Conservation (phyloP, 1,139 yeast species). For the Yamadazyma friedrichii region DNA sequence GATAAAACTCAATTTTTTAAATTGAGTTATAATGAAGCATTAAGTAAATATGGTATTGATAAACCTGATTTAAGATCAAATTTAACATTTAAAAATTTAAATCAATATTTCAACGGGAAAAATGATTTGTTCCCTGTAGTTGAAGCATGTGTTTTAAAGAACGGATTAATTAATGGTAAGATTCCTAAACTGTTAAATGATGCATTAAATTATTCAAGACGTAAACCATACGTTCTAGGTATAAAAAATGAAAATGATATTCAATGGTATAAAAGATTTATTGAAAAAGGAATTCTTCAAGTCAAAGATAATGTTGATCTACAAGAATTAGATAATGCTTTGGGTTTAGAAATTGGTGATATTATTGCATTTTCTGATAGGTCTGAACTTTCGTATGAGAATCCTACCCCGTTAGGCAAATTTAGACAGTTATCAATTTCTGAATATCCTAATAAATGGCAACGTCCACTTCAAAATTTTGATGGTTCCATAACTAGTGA, state of each 20-base stretch:
- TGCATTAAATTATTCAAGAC: slow-evolving; percentile 46
- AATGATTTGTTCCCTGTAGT: slow-evolving; percentile 53
- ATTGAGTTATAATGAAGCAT: slow-evolving; percentile 65
- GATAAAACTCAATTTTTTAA: slow-evolving; percentile 33
- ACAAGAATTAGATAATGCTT: slow-evolving; percentile 22
- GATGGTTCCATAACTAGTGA: slow-evolving; percentile 15
- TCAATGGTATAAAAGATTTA: slow-evolving; percentile 43
- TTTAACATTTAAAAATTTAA: slow-evolving; percentile 50
- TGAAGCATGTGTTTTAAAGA: slow-evolving; percentile 66
- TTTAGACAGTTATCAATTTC: slow-evolving; percentile 72
- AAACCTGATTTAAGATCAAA: slow-evolving; percentile 85
- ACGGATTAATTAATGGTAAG: slow-evolving; percentile 38
- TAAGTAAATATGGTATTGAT: slow-evolving; percentile 80
- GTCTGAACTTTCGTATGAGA: slow-evolving; percentile 68
- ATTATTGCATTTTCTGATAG: slow-evolving; percentile 74
- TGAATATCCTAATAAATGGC: slow-evolving; percentile 51
- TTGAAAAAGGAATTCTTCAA: slow-evolving; percentile 28
- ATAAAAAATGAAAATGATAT: slow-evolving; percentile 40
- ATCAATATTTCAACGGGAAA: slow-evolving; percentile 32
- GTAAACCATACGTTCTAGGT: slow-evolving; percentile 60
- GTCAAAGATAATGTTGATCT: slow-evolving; percentile 17
- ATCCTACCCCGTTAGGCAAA: slow-evolving; percentile 92
- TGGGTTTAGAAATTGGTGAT: slow-evolving; percentile 65
- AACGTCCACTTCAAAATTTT: slow-evolving; percentile 32
- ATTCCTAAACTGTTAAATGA: slow-evolving; percentile 38